Conservation (phyloP, 331 rosid genomes). For the Telfairia occidentalis region DNA sequence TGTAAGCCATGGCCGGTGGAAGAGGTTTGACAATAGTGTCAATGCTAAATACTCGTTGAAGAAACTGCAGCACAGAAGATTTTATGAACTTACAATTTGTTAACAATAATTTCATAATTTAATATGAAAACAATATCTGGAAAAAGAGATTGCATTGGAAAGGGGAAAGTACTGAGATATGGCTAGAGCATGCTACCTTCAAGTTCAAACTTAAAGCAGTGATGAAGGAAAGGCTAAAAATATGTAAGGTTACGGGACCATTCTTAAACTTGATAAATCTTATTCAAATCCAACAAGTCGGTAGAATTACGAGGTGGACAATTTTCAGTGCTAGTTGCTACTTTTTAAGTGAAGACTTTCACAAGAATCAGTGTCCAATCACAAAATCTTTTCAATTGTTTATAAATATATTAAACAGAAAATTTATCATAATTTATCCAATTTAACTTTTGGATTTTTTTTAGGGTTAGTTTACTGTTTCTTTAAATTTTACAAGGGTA, state of each 20-base stretch:
- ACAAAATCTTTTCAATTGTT: too few species aligned
- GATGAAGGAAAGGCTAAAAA: background rate
- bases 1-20: slow-evolving; percentile 70
- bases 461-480: too few species aligned
- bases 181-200: background rate
- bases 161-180: background rate
- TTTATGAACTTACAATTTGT: background rate
- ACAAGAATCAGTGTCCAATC: too few species aligned
- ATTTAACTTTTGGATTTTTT: too few species aligned
- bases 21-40: slow-evolving; percentile 93
- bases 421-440: too few species aligned
- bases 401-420: too few species aligned
- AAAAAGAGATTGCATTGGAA: background rate
- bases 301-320: background rate
- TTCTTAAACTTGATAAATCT: background rate
- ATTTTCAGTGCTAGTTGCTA: background rate
- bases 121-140: background rate
- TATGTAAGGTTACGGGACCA: background rate
- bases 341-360: background rate
- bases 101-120: background rate
- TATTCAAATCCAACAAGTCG: background rate
- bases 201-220: background rate
- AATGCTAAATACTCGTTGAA: slow-evolving; percentile 80
- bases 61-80: slow-evolving; percentile 44
- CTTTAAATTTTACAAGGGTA: too few species aligned